Evolutionary conservation across 2,329 filamentous ascomycete genomes (phyloP).

Genomic region (Scortechinia acanthostroma): DNA sequence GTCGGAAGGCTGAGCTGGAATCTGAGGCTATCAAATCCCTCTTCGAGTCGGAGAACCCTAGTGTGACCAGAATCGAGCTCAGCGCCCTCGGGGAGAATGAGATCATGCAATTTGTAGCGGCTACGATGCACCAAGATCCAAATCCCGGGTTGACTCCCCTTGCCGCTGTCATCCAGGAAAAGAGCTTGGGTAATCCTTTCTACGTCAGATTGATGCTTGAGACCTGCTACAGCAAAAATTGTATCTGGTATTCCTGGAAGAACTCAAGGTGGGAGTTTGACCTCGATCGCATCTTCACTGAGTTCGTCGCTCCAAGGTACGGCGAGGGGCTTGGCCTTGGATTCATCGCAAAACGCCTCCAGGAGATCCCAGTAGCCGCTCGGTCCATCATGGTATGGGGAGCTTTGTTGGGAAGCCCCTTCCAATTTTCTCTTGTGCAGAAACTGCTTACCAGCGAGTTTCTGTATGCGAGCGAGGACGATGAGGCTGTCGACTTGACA

Average conservation of each 20-base stretch:
- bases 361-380: constrained; percentile 42
- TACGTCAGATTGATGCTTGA: constrained; percentile 56
- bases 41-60: constrained; percentile 27
- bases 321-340: constrained; percentile 48
- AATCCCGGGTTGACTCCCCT: constrained; percentile 48
- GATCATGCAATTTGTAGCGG: constrained; percentile 49
- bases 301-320: constrained; percentile 47
- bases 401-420: constrained; percentile 47
- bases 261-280: constrained; percentile 53
- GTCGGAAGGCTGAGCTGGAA: constrained; percentile 25
- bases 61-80: constrained; percentile 40
- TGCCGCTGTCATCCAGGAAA: constrained; percentile 54
- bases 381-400: constrained; percentile 53
- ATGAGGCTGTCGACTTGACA: constrained; percentile 14
- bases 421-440: constrained; percentile 49
- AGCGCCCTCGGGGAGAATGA: constrained; percentile 47
- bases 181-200: constrained; percentile 52
- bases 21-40: constrained; percentile 21
- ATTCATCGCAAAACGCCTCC: constrained; percentile 47
- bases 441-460: constrained; percentile 46
- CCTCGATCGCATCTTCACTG: constrained; percentile 52
- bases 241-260: constrained; percentile 59
- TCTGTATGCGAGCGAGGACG: constrained; percentile 26
- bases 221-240: constrained; percentile 50
- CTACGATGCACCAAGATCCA: constrained; percentile 46